phyloP scores from a whole-genome alignment of 176 grass and related monocot species.

The Avena sativa region DNA sequence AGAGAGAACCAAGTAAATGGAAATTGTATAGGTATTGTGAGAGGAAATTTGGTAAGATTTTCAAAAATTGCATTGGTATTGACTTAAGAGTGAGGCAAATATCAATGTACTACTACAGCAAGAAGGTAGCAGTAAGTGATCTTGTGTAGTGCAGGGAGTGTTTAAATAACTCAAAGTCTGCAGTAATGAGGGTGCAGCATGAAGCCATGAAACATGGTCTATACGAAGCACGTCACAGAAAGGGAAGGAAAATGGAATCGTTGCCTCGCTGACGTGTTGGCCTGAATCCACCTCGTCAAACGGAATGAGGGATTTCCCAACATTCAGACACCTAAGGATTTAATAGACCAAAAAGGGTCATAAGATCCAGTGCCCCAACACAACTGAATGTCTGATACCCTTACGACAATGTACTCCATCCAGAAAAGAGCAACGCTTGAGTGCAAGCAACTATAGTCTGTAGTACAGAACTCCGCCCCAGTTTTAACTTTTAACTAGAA shows the following conservation, averaged over 20 bases:
- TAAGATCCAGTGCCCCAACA: background rate
- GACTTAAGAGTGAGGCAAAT: background rate
- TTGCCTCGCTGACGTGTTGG: background rate
- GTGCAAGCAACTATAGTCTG: too few relatives aligned
- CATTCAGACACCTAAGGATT: background rate
- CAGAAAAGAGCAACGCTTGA: background rate
- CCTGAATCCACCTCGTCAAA: background rate
- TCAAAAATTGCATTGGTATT: background rate
- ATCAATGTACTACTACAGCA: background rate
- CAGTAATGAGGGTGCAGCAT: background rate
- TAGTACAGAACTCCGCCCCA: background rate
- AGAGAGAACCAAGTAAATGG: background rate
- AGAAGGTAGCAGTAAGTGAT: background rate
- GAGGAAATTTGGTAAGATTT: background rate
- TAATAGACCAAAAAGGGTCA: background rate
- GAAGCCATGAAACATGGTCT: background rate
- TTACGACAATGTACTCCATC: background rate
- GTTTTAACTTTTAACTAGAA: background rate
- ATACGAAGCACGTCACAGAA: background rate
- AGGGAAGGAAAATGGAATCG: background rate
- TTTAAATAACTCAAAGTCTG: background rate
- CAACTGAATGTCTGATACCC: background rate
- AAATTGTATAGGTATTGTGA: background rate
- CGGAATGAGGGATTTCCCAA: background rate
- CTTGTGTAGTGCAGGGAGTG: background rate